Percentiles rank a stretch among this genome's conserved stretches.
These are phyloP conservation scores for Aureobasidium zeae DNA, from an alignment of 2,329 filamentous ascomycete species.

Conservation along the genomic window DNA sequence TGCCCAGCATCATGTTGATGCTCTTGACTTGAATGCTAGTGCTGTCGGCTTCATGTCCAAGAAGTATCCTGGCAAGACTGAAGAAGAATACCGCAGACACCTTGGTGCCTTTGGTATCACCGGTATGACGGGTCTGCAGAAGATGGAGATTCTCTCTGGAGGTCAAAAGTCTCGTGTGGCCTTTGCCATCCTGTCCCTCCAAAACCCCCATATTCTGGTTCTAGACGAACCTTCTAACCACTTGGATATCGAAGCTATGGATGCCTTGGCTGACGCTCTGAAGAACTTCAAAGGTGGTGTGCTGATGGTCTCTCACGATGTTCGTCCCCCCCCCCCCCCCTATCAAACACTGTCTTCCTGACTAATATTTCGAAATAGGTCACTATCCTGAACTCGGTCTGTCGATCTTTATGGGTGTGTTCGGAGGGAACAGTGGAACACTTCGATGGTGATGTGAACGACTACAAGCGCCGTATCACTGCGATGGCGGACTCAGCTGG, in stretches of 20 bases:
- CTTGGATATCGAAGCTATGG: conserved; percentile 98
- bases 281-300: conserved; percentile 86
- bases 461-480: conserved; percentile 94
- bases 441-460: conserved; percentile 88
- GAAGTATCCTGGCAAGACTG: conserved; percentile 77
- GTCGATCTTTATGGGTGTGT: conserved; percentile 91
- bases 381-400: conserved; percentile 97
- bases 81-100: conserved; percentile 94
- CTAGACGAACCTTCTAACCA: conserved; percentile 98
- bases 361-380: background rate
- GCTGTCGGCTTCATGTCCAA: conserved; percentile 96
- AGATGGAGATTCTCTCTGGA: conserved; percentile 88
- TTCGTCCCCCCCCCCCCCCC: background rate
- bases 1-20: conserved; percentile 96
- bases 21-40: conserved; percentile 77
- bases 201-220: conserved; percentile 92
- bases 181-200: conserved; percentile 89
- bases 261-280: conserved; percentile 78
- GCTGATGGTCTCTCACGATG: conserved; percentile 68
- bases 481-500: conserved; percentile 82
- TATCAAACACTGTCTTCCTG: background rate
- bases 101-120: conserved; percentile 80
- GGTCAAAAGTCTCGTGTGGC: conserved; percentile 98
- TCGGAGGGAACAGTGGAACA: conserved; percentile 90
- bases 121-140: conserved; percentile 91